Conservation (phyloP, 106 monocot genomes). For the Triglochin maritima region DNA sequence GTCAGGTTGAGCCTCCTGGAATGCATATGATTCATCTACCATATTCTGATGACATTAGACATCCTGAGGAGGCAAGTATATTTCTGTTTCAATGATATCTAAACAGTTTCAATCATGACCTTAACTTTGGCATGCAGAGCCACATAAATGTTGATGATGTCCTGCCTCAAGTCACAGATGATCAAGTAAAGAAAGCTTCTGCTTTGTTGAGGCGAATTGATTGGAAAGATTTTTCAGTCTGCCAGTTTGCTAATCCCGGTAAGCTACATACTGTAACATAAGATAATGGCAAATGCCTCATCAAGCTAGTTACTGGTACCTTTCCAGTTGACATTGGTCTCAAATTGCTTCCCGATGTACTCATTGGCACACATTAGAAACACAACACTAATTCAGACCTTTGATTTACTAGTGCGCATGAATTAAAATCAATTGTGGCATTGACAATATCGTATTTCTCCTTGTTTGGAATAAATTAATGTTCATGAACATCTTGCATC, state of each 20-base stretch:
- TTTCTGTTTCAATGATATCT: neutral
- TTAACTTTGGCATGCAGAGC: slow-evolving; percentile 29
- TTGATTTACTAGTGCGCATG: too few relatives aligned
- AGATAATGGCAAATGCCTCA: too few relatives aligned
- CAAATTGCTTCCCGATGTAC: too few relatives aligned
- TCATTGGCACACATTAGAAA: too few relatives aligned
- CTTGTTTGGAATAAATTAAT: too few relatives aligned
- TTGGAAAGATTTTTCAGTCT: slow-evolving; percentile 81
- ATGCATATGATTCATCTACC: slow-evolving; percentile 98
- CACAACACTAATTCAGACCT: too few relatives aligned
- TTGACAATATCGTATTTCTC: too few relatives aligned
- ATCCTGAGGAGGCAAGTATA: slow-evolving; percentile 52
- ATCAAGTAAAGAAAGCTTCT: slow-evolving; percentile 78
- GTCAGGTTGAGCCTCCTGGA: slow-evolving; percentile 91
- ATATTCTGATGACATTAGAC: slow-evolving; percentile 90
- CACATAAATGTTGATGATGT: slow-evolving; percentile 25
- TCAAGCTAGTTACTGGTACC: too few relatives aligned
- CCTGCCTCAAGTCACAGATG: slow-evolving; percentile 45
- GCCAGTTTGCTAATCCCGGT: slow-evolving; percentile 93
- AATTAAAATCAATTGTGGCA: too few relatives aligned
- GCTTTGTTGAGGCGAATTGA: slow-evolving; percentile 53
- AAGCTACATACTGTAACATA: neutral
- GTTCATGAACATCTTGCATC: too few relatives aligned
- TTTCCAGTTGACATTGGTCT: too few relatives aligned
- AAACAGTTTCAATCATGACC: neutral